A percentile compares a stretch with the other conserved stretches of the same genome.
These are phyloP conservation scores for Coniochaeta prunicola DNA, from an alignment of 2,329 filamentous ascomycete genomes.

Conservation along the genomic window DNA sequence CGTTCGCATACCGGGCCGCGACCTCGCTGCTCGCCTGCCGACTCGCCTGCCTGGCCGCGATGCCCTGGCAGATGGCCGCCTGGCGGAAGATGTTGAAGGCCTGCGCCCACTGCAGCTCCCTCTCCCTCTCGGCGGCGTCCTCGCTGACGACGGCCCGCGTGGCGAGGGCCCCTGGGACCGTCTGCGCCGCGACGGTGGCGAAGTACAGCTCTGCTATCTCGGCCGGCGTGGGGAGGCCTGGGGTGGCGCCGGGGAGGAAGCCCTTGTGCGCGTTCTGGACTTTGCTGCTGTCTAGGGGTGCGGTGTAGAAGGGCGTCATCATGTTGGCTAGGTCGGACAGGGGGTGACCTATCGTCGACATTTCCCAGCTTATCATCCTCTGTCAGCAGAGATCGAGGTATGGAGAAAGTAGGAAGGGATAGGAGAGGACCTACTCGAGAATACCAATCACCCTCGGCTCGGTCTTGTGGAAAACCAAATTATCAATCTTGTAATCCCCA, in stretches of 20 bases:
- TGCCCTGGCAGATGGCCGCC: constrained; percentile 70
- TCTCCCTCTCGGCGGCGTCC: constrained; percentile 3
- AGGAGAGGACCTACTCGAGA: constrained; percentile 55
- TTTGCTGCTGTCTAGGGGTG: constrained; percentile 17
- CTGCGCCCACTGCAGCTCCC: constrained; percentile 54
- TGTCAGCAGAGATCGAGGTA: neutral
- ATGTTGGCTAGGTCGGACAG: constrained; percentile 86
- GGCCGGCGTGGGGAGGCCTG: constrained; percentile 40
- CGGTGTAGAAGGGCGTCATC: constrained; percentile 41
- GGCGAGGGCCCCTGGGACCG: neutral
- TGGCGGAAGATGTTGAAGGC: constrained; percentile 56
- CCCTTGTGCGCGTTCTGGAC: constrained; percentile 27
- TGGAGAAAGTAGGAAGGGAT: neutral
- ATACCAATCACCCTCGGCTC: constrained; percentile 86
- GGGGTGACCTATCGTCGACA: constrained; percentile 96
- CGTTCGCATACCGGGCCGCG: constrained; percentile 64
- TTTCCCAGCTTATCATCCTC: constrained; percentile 69
- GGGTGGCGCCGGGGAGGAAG: constrained; percentile 56
- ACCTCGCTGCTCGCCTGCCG: constrained; percentile 85
- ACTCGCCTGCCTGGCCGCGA: constrained; percentile 77
- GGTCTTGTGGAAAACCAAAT: constrained; percentile 82
- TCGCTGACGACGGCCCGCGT: neutral
- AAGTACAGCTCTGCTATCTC: constrained; percentile 28
- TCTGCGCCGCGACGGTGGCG: constrained; percentile 28
- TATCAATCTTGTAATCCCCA: constrained; percentile 95